phyloP scores from a whole-genome alignment of 1,139 yeast genomes.

The Suhomyces bokatorum region DNA sequence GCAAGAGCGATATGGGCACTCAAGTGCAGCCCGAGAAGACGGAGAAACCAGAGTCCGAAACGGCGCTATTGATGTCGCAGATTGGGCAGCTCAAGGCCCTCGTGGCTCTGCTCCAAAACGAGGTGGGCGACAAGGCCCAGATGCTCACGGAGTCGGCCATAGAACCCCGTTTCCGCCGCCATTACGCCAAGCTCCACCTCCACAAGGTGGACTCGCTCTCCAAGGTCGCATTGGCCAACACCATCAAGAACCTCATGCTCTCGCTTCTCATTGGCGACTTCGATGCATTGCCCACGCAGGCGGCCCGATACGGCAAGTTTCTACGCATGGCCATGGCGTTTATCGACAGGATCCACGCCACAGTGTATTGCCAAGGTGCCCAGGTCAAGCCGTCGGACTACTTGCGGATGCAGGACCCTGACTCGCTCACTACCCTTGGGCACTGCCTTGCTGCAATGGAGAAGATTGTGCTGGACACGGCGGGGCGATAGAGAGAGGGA shows the following conservation, averaged over 20 bases:
- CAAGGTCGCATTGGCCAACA: conserved; percentile 28
- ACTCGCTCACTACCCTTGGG: conserved; percentile 17
- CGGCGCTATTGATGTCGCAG: neutral
- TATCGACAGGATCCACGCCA: conserved; percentile 30
- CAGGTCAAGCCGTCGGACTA: conserved; percentile 16
- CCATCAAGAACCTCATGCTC: conserved; percentile 36
- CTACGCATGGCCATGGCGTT: conserved; percentile 26
- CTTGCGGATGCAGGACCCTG: conserved; percentile 12
- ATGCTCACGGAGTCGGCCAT: conserved; percentile 8
- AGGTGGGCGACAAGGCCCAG: conserved; percentile 14
- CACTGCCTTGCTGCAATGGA: conserved; percentile 27
- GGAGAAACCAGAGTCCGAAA: neutral
- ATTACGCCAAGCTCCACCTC: conserved; percentile 31
- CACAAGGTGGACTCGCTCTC: conserved; percentile 29
- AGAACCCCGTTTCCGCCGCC: conserved; percentile 23
- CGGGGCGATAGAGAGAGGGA: neutral
- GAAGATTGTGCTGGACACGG: neutral
- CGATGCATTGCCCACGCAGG: conserved; percentile 27
- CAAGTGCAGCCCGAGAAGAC: neutral
- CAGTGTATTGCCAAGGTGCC: conserved; percentile 14
- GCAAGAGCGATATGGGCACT: neutral
- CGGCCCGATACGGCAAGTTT: conserved; percentile 29
- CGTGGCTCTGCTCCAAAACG: neutral
- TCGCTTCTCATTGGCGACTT: conserved; percentile 33
- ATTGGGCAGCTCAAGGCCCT: neutral